Evolutionary conservation across 2,329 filamentous ascomycete genomes (phyloP).

Genomic region (Arthroderma sp.): DNA sequence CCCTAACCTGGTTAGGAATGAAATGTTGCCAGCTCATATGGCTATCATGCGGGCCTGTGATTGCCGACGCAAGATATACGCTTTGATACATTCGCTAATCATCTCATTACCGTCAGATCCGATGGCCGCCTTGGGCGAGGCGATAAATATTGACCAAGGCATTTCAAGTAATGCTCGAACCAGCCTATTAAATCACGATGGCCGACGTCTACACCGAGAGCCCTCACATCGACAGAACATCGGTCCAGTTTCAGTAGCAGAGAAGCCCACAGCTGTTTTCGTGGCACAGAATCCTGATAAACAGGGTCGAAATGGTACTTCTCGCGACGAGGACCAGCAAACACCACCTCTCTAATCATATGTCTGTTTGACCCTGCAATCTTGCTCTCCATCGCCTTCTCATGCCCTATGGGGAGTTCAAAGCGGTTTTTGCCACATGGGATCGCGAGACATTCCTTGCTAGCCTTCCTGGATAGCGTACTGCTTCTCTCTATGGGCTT

Average conservation of each 20-base stretch:
- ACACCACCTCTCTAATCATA: too few relatives aligned
- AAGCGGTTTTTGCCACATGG: too few relatives aligned
- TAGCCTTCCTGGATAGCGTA: too few relatives aligned
- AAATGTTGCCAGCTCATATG: conserved; percentile 2
- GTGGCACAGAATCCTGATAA: too few relatives aligned
- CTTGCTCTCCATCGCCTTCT: too few relatives aligned
- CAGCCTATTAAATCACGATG: background rate
- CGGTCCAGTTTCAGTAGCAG: background rate
- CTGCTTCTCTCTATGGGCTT: too few relatives aligned
- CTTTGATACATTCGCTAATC: background rate
- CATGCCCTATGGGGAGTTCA: too few relatives aligned
- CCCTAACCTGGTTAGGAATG: background rate
- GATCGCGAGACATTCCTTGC: too few relatives aligned
- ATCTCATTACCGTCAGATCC: background rate
- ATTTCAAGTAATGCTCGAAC: background rate
- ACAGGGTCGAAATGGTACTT: too few relatives aligned
- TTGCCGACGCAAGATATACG: background rate
- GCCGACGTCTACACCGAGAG: background rate
- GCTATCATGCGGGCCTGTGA: background rate
- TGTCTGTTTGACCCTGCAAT: too few relatives aligned
- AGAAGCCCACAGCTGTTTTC: too few relatives aligned
- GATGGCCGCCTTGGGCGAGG: background rate
- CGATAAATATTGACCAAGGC: background rate
- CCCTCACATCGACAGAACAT: background rate
- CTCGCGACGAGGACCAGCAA: too few relatives aligned